phyloP scores from a whole-genome alignment of 495 filamentous ascomycete genomes.

The Ascodesmis nigricans region DNA sequence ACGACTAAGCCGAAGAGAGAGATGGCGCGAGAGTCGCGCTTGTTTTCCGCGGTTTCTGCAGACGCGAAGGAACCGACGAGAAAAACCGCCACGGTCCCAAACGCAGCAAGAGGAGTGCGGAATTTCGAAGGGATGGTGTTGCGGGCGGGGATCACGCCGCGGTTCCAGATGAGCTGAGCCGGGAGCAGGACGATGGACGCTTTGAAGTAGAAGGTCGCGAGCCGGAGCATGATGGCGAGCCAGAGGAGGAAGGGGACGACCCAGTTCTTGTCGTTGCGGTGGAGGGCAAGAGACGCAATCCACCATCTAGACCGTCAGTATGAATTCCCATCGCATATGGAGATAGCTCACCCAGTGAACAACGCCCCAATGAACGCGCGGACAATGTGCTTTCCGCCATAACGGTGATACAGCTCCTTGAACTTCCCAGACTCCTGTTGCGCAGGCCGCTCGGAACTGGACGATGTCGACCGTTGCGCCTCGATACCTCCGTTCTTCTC shows the following conservation, averaged over 20 bases:
- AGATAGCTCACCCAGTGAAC: conserved; percentile 15
- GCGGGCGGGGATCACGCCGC: conserved; percentile 33
- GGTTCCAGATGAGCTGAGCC: conserved; percentile 40
- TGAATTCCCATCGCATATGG: conserved; percentile 1
- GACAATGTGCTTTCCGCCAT: conserved; percentile 7
- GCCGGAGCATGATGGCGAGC: conserved; percentile 47
- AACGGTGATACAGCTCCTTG: conserved; percentile 2
- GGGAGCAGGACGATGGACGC: conserved; percentile 41
- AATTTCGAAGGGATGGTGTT: conserved; percentile 37
- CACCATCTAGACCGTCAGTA: conserved; percentile 42
- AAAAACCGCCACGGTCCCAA: conserved; percentile 42
- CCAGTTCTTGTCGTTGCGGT: conserved; percentile 51
- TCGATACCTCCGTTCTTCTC: too few relatives aligned
- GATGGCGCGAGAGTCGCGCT: conserved; percentile 51
- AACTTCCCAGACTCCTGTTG: too few relatives aligned
- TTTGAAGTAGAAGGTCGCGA: conserved; percentile 53
- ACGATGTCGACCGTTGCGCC: too few relatives aligned
- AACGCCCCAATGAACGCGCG: conserved; percentile 11
- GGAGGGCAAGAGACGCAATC: conserved; percentile 57
- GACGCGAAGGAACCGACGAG: conserved; percentile 54
- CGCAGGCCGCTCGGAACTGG: too few relatives aligned
- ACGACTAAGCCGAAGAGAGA: conserved; percentile 61
- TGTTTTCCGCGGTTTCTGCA: conserved; percentile 49
- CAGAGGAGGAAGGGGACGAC: conserved; percentile 66
- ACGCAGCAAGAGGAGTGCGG: conserved; percentile 35